Evolutionary conservation across 2,329 filamentous ascomycete species (phyloP).

Genomic region (Penicillium griseofulvum): DNA sequence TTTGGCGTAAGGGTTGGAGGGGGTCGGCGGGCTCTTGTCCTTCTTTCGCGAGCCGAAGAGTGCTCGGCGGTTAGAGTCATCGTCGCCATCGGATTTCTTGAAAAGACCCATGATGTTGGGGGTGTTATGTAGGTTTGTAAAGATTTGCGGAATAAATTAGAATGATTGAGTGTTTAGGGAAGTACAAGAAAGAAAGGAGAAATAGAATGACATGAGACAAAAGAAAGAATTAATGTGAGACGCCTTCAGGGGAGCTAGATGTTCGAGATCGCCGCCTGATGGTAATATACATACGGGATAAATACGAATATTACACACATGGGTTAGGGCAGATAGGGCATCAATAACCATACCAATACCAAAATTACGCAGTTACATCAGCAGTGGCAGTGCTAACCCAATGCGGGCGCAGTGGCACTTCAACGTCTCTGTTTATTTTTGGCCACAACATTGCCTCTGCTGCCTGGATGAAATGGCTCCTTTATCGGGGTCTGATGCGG

Average conservation of each 20-base stretch:
- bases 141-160: background rate
- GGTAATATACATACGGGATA: background rate
- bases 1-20: conserved; percentile 58
- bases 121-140: background rate
- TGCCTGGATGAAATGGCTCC: conserved; percentile 26
- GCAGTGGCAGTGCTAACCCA: conserved; percentile 19
- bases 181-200: conserved; percentile 2
- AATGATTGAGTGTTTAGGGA: background rate
- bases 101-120: conserved; percentile 38
- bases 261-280: conserved; percentile 11
- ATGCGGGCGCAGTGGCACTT: conserved; percentile 15
- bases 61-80: conserved; percentile 53
- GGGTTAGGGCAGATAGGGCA: background rate
- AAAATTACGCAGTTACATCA: conserved; percentile 14
- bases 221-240: conserved; percentile 9
- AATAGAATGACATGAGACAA: conserved; percentile 11
- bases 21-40: conserved; percentile 52
- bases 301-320: background rate
- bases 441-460: conserved; percentile 13
- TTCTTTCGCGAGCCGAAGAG: conserved; percentile 59
- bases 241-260: conserved; percentile 13
- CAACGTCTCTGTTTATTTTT: conserved; percentile 24
- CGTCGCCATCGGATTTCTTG: conserved; percentile 56
- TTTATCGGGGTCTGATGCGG: conserved; percentile 37
- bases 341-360: conserved; percentile 3